A percentile compares a stretch with the other conserved stretches of the same genome.
Evolutionary conservation across 2,329 filamentous ascomycete species (phyloP).

Genomic region (Rhynchosporium agropyri): DNA sequence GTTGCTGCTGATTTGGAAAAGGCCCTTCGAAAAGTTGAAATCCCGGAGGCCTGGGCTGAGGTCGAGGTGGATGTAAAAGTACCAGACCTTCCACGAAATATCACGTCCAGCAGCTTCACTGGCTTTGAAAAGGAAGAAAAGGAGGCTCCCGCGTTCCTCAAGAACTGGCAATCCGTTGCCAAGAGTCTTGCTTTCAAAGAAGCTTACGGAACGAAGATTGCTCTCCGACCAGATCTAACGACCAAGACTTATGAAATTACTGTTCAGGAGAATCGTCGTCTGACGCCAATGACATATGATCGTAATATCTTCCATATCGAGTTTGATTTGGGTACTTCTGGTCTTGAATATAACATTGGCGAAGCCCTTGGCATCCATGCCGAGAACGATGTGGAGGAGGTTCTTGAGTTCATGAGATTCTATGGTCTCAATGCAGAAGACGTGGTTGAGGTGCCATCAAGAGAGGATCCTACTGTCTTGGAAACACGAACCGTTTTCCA

Average conservation of each 20-base stretch:
- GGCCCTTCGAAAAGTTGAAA: conserved; percentile 71
- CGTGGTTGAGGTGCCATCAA: conserved; percentile 87
- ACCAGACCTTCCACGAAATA: conserved; percentile 59
- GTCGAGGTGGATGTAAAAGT: conserved; percentile 60
- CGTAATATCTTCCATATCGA: conserved; percentile 99
- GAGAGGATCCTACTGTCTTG: conserved; percentile 71
- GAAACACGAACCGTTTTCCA: conserved; percentile 95
- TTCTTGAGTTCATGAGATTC: conserved; percentile 83
- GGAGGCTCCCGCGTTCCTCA: conserved; percentile 67
- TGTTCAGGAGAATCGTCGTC: conserved; percentile 92
- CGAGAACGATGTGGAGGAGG: conserved; percentile 81
- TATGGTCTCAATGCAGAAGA: conserved; percentile 84
- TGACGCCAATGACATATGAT: conserved; percentile 87
- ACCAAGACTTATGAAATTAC: conserved; percentile 85
- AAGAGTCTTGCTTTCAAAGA: conserved; percentile 94
- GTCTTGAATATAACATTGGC: conserved; percentile 93
- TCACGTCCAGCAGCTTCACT: conserved; percentile 81
- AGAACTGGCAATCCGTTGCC: conserved; percentile 80
- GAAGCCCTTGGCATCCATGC: conserved; percentile 96
- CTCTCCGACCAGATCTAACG: conserved; percentile 81
- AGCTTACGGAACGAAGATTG: conserved; percentile 74
- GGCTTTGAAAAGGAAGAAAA: conserved; percentile 75
- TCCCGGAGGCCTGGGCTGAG: conserved; percentile 80
- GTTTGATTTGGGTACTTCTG: conserved; percentile 90
- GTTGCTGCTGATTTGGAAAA: conserved; percentile 68